Evolutionary conservation across 192 early-diverging fungal genomes (phyloP), one percentile per base, ranked within the genome.

Genomic region (Linnemannia schmuckeri): DNA sequence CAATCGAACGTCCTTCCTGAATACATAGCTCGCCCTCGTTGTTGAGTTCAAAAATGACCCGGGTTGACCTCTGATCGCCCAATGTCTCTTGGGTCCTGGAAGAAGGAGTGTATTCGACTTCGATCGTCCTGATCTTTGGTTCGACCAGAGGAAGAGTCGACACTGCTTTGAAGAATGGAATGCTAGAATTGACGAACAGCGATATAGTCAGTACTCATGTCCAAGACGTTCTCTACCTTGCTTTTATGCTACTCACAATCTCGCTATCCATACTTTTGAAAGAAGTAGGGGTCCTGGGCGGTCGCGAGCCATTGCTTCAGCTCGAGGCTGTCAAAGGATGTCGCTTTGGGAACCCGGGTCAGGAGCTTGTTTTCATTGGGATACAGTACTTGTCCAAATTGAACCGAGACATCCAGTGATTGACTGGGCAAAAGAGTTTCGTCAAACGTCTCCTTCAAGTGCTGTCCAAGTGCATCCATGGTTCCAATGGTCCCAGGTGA

Each of bases 121-220:
- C 85, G 18, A 87, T 81, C 2, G 76, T 78, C 33, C 72, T 80
- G 40, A 27, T 68, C 68, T 87, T 87, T 12, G 75, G 49, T 2
- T 61, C 70, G 9, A 66, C 33, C 47, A 87, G 46, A 7, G 79
- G 85, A 4, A 81, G 49, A 35, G 57, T 55, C 8, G 85, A 74
- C 0, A 87, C 76, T 17, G 76, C 63, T 49, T 81, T 87, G 69
- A 74, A 81, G 66, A 87, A 87, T 27, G 85, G 85, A 12, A 87
- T 33, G 37, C 85, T 87, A 46, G 17, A 61, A 37, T 24, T 44
- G 15, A 40, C 30, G 46, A 78, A 47, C 20, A 54, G n/a, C 17
- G 7, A 54, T 20, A 33, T 35, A 9, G 37, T 66, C 33, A 33
- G 30, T 4, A 17, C 3, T 9, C 8, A 4, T 15, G 13, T 66